These are phyloP conservation scores for Diaporthe eres DNA, from an alignment of 2,329 filamentous ascomycete genomes.

Conservation along the genomic window DNA sequence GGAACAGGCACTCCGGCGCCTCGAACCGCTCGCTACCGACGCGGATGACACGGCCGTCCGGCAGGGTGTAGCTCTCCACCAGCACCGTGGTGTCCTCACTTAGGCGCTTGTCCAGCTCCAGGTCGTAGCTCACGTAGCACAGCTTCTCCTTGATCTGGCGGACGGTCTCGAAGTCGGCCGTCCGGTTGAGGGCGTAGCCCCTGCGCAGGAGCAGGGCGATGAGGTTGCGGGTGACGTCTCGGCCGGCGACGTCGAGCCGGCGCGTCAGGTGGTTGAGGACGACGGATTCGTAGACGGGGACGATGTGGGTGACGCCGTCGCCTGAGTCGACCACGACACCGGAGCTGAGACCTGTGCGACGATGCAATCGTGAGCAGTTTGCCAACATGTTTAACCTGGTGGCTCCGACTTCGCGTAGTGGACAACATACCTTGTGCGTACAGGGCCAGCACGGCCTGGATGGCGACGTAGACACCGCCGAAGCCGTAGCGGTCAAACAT, in stretches of 20 bases:
- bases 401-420: background rate
- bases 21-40: slow-evolving; percentile 98
- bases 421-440: slow-evolving; percentile 87
- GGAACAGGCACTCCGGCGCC: slow-evolving; percentile 97
- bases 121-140: slow-evolving; percentile 98
- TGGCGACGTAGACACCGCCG: slow-evolving; percentile 96
- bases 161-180: slow-evolving; percentile 98
- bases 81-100: slow-evolving; percentile 98
- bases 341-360: slow-evolving; percentile 78
- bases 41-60: slow-evolving; percentile 94
- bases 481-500: slow-evolving; percentile 99
- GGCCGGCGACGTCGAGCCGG: slow-evolving; percentile 93
- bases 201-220: slow-evolving; percentile 94
- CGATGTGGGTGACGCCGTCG: slow-evolving; percentile 98
- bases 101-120: slow-evolving; percentile 94
- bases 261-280: slow-evolving; percentile 97
- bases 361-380: slow-evolving; percentile 12
- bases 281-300: slow-evolving; percentile 97
- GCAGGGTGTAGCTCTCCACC: slow-evolving; percentile 97
- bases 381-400: background rate
- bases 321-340: slow-evolving; percentile 99
- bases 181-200: slow-evolving; percentile 97
- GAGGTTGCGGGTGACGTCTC: slow-evolving; percentile 98
- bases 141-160: slow-evolving; percentile 99
- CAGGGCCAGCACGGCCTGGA: slow-evolving; percentile 94